phyloP scores from a whole-genome alignment of 2,329 filamentous ascomycete genomes.

The Xylariaceae sp. region DNA sequence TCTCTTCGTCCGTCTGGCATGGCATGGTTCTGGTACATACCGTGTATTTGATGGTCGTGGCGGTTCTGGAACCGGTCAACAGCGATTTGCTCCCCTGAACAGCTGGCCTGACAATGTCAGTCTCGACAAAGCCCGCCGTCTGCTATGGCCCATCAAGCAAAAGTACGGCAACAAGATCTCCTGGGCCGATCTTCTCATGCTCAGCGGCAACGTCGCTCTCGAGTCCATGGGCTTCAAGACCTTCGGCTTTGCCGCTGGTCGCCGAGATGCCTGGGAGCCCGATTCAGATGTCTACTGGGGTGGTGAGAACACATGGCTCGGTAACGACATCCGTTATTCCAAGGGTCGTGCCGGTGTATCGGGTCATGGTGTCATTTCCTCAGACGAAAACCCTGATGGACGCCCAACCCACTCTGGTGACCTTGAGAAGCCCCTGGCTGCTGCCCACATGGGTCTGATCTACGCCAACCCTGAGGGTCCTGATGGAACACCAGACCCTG shows the following conservation, averaged over 20 bases:
- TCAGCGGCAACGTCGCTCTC: constrained; percentile 70
- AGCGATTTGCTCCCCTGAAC: constrained; percentile 76
- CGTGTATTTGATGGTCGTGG: constrained; percentile 70
- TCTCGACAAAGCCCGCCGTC: constrained; percentile 73
- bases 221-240: constrained; percentile 72
- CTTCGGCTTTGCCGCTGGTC: constrained; percentile 68
- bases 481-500: constrained; percentile 63
- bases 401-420: constrained; percentile 52
- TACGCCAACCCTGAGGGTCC: constrained; percentile 80
- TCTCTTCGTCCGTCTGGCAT: constrained; percentile 74
- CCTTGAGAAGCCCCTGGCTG: constrained; percentile 62
- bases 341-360: constrained; percentile 43
- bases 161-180: constrained; percentile 81
- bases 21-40: constrained; percentile 77
- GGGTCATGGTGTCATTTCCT: constrained; percentile 31
- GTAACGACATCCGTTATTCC: constrained; percentile 65
- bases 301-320: constrained; percentile 67
- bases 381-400: constrained; percentile 35
- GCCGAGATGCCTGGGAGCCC: constrained; percentile 67
- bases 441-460: constrained; percentile 71
- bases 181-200: constrained; percentile 67
- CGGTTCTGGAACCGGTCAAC: constrained; percentile 67
- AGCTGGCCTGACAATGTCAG: constrained; percentile 76
- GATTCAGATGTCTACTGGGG: constrained; percentile 77
- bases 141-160: constrained; percentile 77